Evolutionary conservation across 2,329 filamentous ascomycete genomes (phyloP).

Genomic region (Aspergillus flavus): DNA sequence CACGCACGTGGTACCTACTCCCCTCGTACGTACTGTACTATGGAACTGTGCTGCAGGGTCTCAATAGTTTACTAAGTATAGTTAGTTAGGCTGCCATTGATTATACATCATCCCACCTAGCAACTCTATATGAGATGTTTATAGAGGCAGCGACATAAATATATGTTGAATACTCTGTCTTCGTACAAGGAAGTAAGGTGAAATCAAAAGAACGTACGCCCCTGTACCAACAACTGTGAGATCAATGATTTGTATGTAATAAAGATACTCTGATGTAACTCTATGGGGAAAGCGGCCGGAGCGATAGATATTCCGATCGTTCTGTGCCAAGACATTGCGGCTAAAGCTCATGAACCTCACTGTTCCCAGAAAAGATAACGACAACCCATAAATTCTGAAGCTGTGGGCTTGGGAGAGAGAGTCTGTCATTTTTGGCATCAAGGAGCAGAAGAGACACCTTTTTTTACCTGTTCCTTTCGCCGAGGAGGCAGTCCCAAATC

Average conservation of each 20-base stretch:
- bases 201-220: not conserved
- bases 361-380: slow-evolving; percentile 4
- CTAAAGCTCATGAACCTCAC: slow-evolving; percentile 20
- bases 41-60: not conserved
- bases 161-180: not conserved
- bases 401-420: slow-evolving; percentile 7
- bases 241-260: not conserved
- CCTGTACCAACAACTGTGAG: too few relatives aligned
- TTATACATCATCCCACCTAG: not conserved
- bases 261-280: not conserved
- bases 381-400: slow-evolving; percentile 7
- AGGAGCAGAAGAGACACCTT: not conserved
- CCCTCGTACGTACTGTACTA: too few relatives aligned
- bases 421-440: not conserved
- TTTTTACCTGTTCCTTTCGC: not conserved
- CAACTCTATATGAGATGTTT: not conserved
- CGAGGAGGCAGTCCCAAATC: not conserved
- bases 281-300: slow-evolving; percentile 1
- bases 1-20: not conserved
- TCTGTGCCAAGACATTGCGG: slow-evolving; percentile 22
- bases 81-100: not conserved
- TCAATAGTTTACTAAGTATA: not conserved
- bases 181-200: not conserved
- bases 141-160: not conserved
- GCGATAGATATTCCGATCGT: slow-evolving; percentile 15